Base-by-base conservation (phyloP, 2,329 filamentous ascomycete species). In the Aspergillus ustus region DNA sequence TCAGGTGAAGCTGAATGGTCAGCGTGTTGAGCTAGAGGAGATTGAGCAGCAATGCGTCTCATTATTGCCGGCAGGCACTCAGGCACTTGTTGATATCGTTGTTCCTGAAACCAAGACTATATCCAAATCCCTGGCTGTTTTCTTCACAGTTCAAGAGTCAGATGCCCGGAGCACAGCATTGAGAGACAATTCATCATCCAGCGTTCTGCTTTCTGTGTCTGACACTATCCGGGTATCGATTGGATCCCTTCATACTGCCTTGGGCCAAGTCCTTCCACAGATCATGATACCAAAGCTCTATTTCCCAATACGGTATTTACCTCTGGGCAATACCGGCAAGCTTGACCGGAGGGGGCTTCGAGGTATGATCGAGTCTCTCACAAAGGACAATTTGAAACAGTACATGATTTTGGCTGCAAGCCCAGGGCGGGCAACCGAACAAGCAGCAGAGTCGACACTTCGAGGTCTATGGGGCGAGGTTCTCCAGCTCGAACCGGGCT, bases 231-330 rank as follows among this genome's bases (percentile, higher is more conserved):
- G 68, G 53, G 68, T 65, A 52, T 61, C 65, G 5, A 63, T 74
- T 9, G 66, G 70, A 34, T 68, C 61, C 7, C 59, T 76, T 15
- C 71, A 73, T 34, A 52, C 55, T 13, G 73, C 69, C 9, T 51
- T 77, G 2, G 66, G 64, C 1, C 64, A 69, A 7, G 57, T 67
- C 13, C 55, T 81, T 2, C 78, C 80, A 0, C 68, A 73, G n/a
- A 77, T 78, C 64, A 80, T 82, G 72, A 76, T 81, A 44, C 80
- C 80, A 5, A 73, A 76, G 3, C 69, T 78, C 9, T 81, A 79
- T 64, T 75, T 82, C 60, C 79, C 79, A 0, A 64, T 81, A 17
- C 73, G 69, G 6, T 73, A 68, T 46, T 73, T 82, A 63, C 80
- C 78, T 0, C 73, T 78, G 64, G 76, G 77, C 4, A 76, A 74